Evolutionary conservation across 2,329 filamentous ascomycete genomes (phyloP), one percentile per base, ranked within the genome.

Genomic region (Scedosporium boydii): DNA sequence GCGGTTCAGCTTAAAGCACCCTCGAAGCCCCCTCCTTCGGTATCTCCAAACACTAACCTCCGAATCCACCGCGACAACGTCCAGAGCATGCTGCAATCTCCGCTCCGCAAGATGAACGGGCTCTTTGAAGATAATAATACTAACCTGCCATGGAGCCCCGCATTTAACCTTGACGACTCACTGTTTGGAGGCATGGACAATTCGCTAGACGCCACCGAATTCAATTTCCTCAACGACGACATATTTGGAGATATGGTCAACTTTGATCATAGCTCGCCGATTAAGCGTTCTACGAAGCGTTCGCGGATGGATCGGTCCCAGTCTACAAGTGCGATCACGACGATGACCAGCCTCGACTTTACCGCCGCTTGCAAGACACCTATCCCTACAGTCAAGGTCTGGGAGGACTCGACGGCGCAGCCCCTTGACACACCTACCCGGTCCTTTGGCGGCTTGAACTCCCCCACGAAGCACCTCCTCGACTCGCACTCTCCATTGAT

Each of bases 31-130:
- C 83, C 83, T 27, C 90, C 90, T 61, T 96, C 93, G 0, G 88
- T 91, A 18, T 98, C 93, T 14, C 93, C 95, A 1, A 96, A 95
- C 71, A 97, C 93, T 9, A 96, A 96, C 70, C 82, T 98, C 21
- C 87, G 88, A 63, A 87, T 95, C 67, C 95, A 98, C 71, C 89
- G 93, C 62, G 87, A 93, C 69, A 88, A 86, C 67, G 91, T 98
- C 60, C 85, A 85, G 67, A 81, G 90, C 67, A 85, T 96, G 79
- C 85, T 96, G 55, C 90, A 91, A 63, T 76, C 69, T 59, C 69
- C 29, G 64, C 64, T 56, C 64, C 70, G 62, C 69, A 71, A 29
- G 72, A 71, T 21, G 66, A 67, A 46, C 63, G 69, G 3, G 73
- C 73, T 63, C 67, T 58, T 42, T n/a, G 80, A 82, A 41, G 69